phyloP scores from a whole-genome alignment of 768 basidiomycete species.

The Suillus lakei region DNA sequence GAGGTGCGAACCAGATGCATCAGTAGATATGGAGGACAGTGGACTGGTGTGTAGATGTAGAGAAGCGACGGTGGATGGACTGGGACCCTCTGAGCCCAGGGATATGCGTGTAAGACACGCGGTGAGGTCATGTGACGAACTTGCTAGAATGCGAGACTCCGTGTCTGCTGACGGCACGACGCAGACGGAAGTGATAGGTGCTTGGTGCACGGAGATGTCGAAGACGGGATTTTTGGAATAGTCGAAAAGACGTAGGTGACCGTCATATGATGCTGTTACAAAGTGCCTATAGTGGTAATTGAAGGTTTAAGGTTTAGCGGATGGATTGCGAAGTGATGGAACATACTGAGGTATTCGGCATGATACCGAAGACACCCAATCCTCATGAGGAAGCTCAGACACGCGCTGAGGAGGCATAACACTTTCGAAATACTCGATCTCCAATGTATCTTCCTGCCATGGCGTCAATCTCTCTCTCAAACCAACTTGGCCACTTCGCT shows the following conservation, averaged over 20 bases:
- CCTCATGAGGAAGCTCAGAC: conserved; percentile 81
- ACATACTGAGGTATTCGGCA: conserved; percentile 60
- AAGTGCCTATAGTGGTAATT: conserved; percentile 53
- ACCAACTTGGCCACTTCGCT: conserved; percentile 21
- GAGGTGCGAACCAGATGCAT: conserved; percentile 60
- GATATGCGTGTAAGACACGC: conserved; percentile 52
- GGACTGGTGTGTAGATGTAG: conserved; percentile 85
- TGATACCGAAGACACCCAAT: conserved; percentile 90
- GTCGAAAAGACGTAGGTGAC: conserved; percentile 73
- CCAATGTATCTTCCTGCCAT: conserved; percentile 82
- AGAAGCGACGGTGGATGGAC: conserved; percentile 59
- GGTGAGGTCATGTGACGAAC: conserved; percentile 80
- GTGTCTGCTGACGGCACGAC: conserved; percentile 43
- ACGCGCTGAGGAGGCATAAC: conserved; percentile 86
- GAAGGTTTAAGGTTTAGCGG: conserved; percentile 18
- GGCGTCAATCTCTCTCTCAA: conserved; percentile 8
- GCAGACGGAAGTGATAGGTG: conserved; percentile 71
- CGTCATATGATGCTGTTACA: conserved; percentile 83
- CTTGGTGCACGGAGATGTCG: conserved; percentile 57
- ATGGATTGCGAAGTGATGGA: neutral
- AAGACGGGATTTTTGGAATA: conserved; percentile 62
- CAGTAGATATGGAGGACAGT: conserved; percentile 70
- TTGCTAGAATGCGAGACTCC: conserved; percentile 56
- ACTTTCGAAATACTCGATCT: conserved; percentile 91
- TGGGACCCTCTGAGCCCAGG: conserved; percentile 18